Evolutionary conservation across 2,329 filamentous ascomycete species (phyloP), one percentile per base, ranked within the genome.

Genomic region (Sordariomycetes sp.): DNA sequence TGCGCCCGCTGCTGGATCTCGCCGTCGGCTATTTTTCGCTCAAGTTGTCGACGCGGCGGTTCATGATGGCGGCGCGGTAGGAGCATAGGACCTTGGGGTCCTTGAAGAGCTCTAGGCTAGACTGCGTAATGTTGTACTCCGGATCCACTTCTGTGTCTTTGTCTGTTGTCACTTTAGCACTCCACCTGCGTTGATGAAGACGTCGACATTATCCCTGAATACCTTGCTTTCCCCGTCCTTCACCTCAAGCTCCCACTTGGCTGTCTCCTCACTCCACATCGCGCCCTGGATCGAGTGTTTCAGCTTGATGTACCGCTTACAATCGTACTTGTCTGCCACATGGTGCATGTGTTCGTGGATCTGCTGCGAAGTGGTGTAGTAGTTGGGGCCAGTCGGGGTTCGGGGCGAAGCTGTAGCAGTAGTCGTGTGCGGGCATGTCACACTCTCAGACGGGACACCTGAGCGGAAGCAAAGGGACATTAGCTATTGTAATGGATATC

Each of bases 241-340:
- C 17, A 57, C 54, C 39, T 52, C 42, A 55, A 61, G 13, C 24
- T 50, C 28, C 55, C 59, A 61, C 15, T 59, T 42, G 17, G 52
- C 70, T 24, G 82, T 69, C 84, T 85, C 89, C 13, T 72, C 67
- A 1, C 79, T 72, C 1, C 56, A 57, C 32, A 6, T 45, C 28
- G 55, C 55, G 73, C 3, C 77, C 69, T 1, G 88, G 79, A n/a
- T 74, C 73, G 28, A 28, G 25, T 79, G 80, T 7, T 74, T 69
- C 10, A 83, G 72, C 57, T 77, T 75, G 1, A 82, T 68, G 55
- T 79, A 76, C 36, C 78, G 71, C 64, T 87, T 83, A 1, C 88
- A 78, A 57, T 82, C 74, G 65, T 87, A 78, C 62, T 88, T 86
- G 10, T 72, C 71, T 0, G 85, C 84, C 2, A 86, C 67, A 0